Percentiles rank a stretch among this genome's conserved stretches.
Evolutionary conservation across 1,139 yeast species (phyloP).

Genomic region (Debaryomyces singareniensis): DNA sequence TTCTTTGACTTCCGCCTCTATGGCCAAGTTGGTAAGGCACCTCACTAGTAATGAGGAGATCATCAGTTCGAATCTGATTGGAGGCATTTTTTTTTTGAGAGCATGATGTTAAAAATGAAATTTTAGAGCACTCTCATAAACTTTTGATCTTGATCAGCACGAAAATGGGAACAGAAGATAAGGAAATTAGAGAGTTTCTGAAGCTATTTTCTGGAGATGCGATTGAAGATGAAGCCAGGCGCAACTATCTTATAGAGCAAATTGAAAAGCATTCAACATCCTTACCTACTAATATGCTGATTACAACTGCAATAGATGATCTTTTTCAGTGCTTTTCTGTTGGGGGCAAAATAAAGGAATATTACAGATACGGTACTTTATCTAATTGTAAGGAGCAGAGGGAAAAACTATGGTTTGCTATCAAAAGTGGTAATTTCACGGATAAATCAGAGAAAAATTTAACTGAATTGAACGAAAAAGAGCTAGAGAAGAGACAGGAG

Average conservation of each 20-base stretch:
- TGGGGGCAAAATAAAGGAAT: constrained; percentile 81
- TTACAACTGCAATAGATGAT: constrained; percentile 79
- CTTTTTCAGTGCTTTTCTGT: constrained; percentile 78
- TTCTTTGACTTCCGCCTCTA: too few species aligned
- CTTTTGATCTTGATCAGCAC: too few species aligned
- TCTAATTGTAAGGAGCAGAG: constrained; percentile 65
- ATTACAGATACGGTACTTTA: constrained; percentile 76
- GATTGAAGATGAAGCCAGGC: constrained; percentile 27
- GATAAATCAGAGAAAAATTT: constrained; percentile 13
- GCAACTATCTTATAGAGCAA: constrained; percentile 23
- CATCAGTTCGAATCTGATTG: constrained; percentile 83
- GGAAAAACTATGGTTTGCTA: constrained; percentile 75
- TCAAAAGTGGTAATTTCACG: constrained; percentile 42
- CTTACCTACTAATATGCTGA: constrained; percentile 32
- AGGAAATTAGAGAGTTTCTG: neutral
- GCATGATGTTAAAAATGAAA: too few species aligned
- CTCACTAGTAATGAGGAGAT: constrained; percentile 87
- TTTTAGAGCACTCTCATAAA: too few species aligned
- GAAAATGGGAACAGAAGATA: too few species aligned
- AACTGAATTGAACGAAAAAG: constrained; percentile 35
- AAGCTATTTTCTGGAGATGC: constrained; percentile 22
- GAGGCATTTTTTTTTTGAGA: constrained; percentile 45
- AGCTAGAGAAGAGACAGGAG: constrained; percentile 42
- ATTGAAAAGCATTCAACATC: constrained; percentile 24
- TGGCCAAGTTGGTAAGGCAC: constrained; percentile 91